Base-by-base conservation (phyloP, 192 early-diverging fungal genomes). In the Diversispora eburnea region DNA sequence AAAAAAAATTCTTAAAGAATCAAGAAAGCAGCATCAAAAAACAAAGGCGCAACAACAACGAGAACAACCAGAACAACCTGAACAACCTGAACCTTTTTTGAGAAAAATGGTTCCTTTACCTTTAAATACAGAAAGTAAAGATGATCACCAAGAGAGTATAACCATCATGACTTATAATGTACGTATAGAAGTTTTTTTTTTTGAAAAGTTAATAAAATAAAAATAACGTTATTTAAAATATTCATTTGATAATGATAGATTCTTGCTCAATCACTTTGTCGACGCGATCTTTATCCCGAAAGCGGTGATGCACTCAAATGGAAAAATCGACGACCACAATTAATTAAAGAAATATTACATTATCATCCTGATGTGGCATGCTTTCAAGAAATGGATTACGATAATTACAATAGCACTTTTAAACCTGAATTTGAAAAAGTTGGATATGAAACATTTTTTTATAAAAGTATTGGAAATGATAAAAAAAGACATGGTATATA, bases 311-410 rank as follows among this genome's bases (percentile, higher is more conserved):
- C 69, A 54, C 7, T 70, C 13, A 70, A 57, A 57, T 70, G 69
- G 69, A 70, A 70, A 70, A 70, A 70, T 57, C 69, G 69, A 19
- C 55, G 69, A 15, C 69, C 69, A 7, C 19, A 54, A 19, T 58
- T 70, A 9, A 19, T 57, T 12, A 70, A 70, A 57, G 69, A 70
- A 43, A 70, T 70, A 41, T 58, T 70, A n/a, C 43, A 70, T 43
- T 58, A 70, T 58, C 41, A 6, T 20, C 69, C 69, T 54, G 69
- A 70, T 70, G 19, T 70, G 6, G 51, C 33, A 39, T 70, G 69
- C 43, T 70, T 70, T 70, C 69, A 70, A 70, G 69, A 70, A 45
- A 70, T 70, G 69, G 69, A 70, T 45, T 5, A 54, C n/a, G n/a
- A 0, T 19, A 70, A 41, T 54, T 57, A 43, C 20, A 19, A 5